Percentiles rank a stretch among this genome's conserved stretches.
These are phyloP conservation scores for Rhododendron griersonianum DNA, from an alignment of 148 eudicot genomes.

Conservation along the genomic window DNA sequence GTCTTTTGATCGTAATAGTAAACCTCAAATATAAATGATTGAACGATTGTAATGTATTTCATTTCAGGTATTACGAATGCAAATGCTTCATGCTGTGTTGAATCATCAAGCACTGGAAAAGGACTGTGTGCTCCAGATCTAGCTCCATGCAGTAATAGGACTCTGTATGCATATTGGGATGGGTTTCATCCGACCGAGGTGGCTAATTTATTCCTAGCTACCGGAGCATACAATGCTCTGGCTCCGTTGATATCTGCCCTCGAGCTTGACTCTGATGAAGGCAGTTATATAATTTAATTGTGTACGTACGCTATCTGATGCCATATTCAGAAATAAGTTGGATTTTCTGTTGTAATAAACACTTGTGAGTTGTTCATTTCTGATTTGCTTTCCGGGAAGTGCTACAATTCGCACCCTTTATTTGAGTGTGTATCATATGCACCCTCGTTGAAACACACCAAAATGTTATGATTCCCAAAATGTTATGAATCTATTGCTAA, in stretches of 20 bases:
- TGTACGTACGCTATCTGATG: not conserved
- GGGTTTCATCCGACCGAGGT: slow-evolving; percentile 17
- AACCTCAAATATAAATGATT: not conserved
- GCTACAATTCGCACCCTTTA: too few species aligned
- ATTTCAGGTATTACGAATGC: slow-evolving; percentile 4
- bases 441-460: too few species aligned
- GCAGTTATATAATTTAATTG: not conserved
- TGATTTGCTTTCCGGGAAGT: not conserved
- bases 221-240: slow-evolving; percentile 8
- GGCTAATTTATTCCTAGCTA: not conserved
- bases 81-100: slow-evolving; percentile 8
- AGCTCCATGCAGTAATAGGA: slow-evolving; percentile 11
- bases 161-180: slow-evolving; percentile 5
- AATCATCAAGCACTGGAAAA: not conserved
- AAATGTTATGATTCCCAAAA: too few species aligned
- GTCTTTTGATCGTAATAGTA: not conserved
- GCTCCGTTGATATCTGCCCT: not conserved
- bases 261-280: not conserved
- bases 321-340: not conserved
- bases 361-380: not conserved
- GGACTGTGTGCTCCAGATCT: slow-evolving; percentile 7
- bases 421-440: too few species aligned
- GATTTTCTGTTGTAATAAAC: not conserved
- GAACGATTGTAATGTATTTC: not conserved
- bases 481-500: too few species aligned